Percentiles rank a stretch among this genome's conserved stretches.
Evolutionary conservation across 345 rosid species (phyloP).

Genomic region (Eutrema yunnanense): DNA sequence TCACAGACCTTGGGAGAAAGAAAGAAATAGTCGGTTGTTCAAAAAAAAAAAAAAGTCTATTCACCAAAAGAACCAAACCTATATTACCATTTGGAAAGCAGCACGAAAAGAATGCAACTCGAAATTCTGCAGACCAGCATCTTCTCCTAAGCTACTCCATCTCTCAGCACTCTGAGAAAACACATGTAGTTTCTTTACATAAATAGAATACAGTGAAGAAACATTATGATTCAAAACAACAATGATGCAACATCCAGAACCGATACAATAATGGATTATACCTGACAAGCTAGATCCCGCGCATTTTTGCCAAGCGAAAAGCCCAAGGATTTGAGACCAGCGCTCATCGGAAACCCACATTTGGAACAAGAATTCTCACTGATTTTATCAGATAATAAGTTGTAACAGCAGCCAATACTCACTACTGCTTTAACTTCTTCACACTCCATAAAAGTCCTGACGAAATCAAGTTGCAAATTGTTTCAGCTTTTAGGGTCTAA

Average conservation of each 20-base stretch:
- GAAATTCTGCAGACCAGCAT: constrained; percentile 77
- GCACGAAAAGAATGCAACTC: constrained; percentile 91
- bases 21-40: neutral
- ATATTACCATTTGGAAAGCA: constrained; percentile 78
- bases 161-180: constrained; percentile 82
- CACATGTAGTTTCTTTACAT: neutral
- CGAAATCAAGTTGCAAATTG: constrained; percentile 14
- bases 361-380: constrained; percentile 31
- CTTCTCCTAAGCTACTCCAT: constrained; percentile 66
- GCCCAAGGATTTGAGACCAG: constrained; percentile 50
- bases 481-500: constrained; percentile 7
- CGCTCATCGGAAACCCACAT: constrained; percentile 74
- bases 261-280: constrained; percentile 18
- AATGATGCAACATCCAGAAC: neutral
- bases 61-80: neutral
- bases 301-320: constrained; percentile 59
- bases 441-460: constrained; percentile 70
- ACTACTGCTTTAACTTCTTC: constrained; percentile 68
- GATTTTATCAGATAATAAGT: constrained; percentile 67
- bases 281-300: constrained; percentile 97
- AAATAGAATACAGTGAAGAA: neutral
- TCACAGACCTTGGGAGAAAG: neutral
- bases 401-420: constrained; percentile 96
- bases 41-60: neutral
- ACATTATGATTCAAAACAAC: neutral